Percentiles rank a stretch among this genome's conserved stretches.
phyloP scores from a whole-genome alignment of 495 filamentous ascomycete species.

The Podospora pseudopauciseta region DNA sequence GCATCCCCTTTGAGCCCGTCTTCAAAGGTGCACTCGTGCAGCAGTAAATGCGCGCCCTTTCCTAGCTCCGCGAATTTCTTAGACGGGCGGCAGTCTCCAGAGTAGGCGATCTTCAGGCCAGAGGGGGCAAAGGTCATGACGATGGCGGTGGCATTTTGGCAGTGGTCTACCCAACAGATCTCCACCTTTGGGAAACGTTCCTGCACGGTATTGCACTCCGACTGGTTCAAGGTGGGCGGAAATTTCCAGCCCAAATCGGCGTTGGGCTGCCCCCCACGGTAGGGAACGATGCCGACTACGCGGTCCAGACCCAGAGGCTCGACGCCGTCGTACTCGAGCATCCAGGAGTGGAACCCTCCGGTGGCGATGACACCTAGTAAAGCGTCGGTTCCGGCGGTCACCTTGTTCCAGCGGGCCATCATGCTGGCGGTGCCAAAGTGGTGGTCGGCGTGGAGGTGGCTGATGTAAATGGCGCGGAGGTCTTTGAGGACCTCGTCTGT shows the following conservation, averaged over 20 bases:
- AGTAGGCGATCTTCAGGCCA: conserved; percentile 85
- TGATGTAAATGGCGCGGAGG: conserved; percentile 86
- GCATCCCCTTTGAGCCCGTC: conserved; percentile 76
- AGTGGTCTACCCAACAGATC: conserved; percentile 68
- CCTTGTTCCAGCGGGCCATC: conserved; percentile 68
- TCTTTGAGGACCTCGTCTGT: conserved; percentile 68
- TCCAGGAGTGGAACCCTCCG: conserved; percentile 61
- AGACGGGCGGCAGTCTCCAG: conserved; percentile 85
- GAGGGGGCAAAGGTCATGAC: conserved; percentile 66
- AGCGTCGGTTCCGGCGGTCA: conserved; percentile 10
- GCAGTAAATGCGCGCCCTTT: conserved; percentile 68
- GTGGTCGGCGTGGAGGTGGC: conserved; percentile 94
- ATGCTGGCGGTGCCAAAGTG: conserved; percentile 78
- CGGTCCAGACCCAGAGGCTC: conserved; percentile 64
- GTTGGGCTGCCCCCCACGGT: not conserved
- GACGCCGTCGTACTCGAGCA: conserved; percentile 71
- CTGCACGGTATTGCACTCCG: conserved; percentile 11
- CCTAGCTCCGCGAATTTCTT: conserved; percentile 65
- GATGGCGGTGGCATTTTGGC: conserved; percentile 70
- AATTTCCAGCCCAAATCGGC: not conserved
- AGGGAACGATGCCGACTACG: conserved; percentile 33
- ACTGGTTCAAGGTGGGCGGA: conserved; percentile 3
- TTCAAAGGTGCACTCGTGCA: conserved; percentile 96
- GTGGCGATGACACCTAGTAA: conserved; percentile 22
- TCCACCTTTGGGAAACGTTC: conserved; percentile 50